phyloP scores from a whole-genome alignment of 768 basidiomycete genomes.

The Collybia sordida region DNA sequence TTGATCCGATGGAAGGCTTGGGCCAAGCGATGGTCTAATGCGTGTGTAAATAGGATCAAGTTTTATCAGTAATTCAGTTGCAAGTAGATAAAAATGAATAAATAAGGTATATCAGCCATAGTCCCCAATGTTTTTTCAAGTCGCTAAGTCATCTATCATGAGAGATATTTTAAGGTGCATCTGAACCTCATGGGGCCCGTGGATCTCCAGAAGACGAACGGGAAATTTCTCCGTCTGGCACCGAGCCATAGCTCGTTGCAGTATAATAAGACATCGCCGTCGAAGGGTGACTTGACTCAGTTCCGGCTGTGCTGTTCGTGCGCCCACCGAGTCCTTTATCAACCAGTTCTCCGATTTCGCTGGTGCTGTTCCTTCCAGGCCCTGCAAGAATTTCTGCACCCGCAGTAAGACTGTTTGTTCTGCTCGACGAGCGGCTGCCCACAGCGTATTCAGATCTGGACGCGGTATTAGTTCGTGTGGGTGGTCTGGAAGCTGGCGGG shows the following conservation, averaged over 20 bases:
- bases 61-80: no score
- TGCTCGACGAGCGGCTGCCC: slow-evolving; percentile 34
- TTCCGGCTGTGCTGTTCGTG: slow-evolving; percentile 6
- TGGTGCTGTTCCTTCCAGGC: slow-evolving; percentile 20
- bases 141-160: no score
- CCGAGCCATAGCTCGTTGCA: slow-evolving; percentile 16
- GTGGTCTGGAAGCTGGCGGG: slow-evolving; percentile 31
- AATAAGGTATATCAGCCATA: no score
- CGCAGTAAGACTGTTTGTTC: slow-evolving; percentile 31
- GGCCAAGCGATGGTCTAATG: no score
- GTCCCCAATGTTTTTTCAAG: no score
- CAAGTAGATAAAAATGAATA: no score
- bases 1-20: no score
- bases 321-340: slow-evolving; percentile 14
- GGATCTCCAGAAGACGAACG: no score
- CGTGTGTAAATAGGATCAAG: no score
- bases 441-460: slow-evolving; percentile 25
- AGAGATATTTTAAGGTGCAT: no score
- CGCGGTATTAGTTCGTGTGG: slow-evolving; percentile 36
- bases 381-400: slow-evolving; percentile 28
- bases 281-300: slow-evolving; percentile 16
- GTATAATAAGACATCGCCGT: slow-evolving; percentile 22
- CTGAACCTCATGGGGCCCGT: no score
- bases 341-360: slow-evolving; percentile 35
- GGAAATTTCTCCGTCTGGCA: no score